Base-by-base conservation (phyloP, 2,329 filamentous ascomycete genomes). In the Xylaria sp. region DNA sequence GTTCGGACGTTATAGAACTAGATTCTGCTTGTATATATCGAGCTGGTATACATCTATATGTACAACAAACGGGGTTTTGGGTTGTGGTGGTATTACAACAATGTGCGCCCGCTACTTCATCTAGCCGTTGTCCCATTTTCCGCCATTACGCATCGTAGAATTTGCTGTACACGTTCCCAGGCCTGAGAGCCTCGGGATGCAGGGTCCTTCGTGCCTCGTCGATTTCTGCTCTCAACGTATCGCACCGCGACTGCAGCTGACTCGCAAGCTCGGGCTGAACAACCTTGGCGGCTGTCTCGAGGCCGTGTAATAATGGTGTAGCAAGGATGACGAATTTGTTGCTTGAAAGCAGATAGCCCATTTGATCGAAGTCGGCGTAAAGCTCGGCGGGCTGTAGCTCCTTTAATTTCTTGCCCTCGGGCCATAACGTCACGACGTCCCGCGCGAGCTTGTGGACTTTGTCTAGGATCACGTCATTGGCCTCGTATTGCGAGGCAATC, bases 201-300 rank as follows among this genome's bases (percentile, higher is more conserved):
- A 71, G 3, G 3, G 38, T 7, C 73, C 66, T 64, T 72, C 74
- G 64, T 17, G 64, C 63, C 52, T 75, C 71, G 45, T 71, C 63
- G n/a, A 82, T 61, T 63, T 83, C 76, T 33, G 70, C 67, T 11
- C 72, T 70, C 23, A 84, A 67, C 3, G 69, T 64, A 37, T 78
- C 72, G n/a, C 76, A 74, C 19, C 82, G 76, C n/a, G 74, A 65
- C 61, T 76, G 68, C 50, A 87, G 70, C 72, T 77, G 67, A 31
- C 58, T 68, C 3, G 75, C 75, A 53, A 81, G 70, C 45, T 70
- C 73, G 25, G 75, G 68, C n/a, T 70, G 61, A 51, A 73, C 71
- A 14, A 83, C 73, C 65, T 81, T 72, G 43, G 77, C 72, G 14
- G 84, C 81, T 63, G 79, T 63, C 42, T 78, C 74, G 55, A 86